These are phyloP conservation scores for Nicotiana tabacum DNA, from an alignment of 257 asterid genomes.

Conservation along the genomic window DNA sequence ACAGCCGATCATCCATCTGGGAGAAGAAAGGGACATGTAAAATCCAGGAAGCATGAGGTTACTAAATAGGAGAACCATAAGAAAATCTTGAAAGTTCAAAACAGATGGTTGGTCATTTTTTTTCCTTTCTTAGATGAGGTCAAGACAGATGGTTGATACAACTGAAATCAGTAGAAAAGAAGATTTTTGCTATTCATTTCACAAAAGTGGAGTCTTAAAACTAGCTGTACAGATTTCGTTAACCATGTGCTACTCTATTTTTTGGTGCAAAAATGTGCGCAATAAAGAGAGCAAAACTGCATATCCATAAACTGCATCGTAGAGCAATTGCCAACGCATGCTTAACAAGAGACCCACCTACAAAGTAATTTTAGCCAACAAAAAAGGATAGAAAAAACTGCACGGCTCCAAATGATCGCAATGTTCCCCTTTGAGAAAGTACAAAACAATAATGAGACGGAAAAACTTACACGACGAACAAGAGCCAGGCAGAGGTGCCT, in stretches of 20 bases:
- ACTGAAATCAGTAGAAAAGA: not conserved
- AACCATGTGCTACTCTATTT: not conserved
- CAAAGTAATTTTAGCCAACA: not conserved
- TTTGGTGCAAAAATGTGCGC: not conserved
- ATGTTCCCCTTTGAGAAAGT: not conserved
- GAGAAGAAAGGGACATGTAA: constrained; percentile 85
- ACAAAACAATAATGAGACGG: not conserved
- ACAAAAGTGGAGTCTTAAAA: not conserved
- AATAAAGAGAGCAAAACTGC: not conserved
- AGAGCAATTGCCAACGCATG: not conserved
- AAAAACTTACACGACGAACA: constrained; percentile 74
- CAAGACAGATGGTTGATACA: not conserved
- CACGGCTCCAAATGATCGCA: not conserved
- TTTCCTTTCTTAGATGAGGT: not conserved
- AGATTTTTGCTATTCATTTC: not conserved
- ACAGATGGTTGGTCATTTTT: not conserved
- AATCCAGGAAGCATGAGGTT: not conserved
- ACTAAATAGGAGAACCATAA: not conserved
- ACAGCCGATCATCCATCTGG: constrained; percentile 78
- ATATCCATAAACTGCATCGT: not conserved
- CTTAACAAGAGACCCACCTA: not conserved
- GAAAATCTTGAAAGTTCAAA: not conserved
- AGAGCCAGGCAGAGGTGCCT: constrained; percentile 83
- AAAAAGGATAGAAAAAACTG: not conserved
- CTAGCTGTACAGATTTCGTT: not conserved